These are phyloP conservation scores for Fusarium mundagurra DNA, from an alignment of 2,329 filamentous ascomycete species.

Conservation along the genomic window DNA sequence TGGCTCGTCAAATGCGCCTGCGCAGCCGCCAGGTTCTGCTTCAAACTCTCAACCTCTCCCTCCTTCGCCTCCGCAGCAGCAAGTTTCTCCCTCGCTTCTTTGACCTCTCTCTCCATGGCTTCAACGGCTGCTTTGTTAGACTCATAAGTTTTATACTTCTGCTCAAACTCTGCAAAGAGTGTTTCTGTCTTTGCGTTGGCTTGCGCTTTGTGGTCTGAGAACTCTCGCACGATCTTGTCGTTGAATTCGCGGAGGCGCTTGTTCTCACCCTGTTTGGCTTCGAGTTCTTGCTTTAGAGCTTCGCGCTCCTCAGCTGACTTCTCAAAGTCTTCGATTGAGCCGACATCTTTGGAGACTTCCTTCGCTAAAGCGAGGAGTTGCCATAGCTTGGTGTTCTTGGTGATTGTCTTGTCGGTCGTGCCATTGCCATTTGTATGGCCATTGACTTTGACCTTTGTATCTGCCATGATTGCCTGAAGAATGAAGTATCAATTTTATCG, in stretches of 20 bases:
- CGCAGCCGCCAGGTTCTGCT: slow-evolving; percentile 22
- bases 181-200: slow-evolving; percentile 34
- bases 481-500: slow-evolving; percentile 23
- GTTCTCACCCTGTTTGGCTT: slow-evolving; percentile 35
- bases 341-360: slow-evolving; percentile 42
- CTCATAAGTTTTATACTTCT: slow-evolving; percentile 41
- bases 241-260: slow-evolving; percentile 42
- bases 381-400: slow-evolving; percentile 40
- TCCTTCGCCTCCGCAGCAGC: slow-evolving; percentile 50
- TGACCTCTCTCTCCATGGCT: slow-evolving; percentile 58
- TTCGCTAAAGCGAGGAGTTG: slow-evolving; percentile 43
- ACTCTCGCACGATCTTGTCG: slow-evolving; percentile 38
- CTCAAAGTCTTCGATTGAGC: slow-evolving; percentile 43
- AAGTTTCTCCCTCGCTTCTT: slow-evolving; percentile 52
- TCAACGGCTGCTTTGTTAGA: slow-evolving; percentile 38
- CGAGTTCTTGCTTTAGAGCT: slow-evolving; percentile 39
- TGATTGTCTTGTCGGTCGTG: slow-evolving; percentile 28
- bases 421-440: slow-evolving; percentile 32
- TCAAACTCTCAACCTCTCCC: slow-evolving; percentile 56
- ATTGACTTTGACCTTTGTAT: slow-evolving; percentile 43
- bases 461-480: slow-evolving; percentile 38
- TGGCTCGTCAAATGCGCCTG: slow-evolving; percentile 32
- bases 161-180: slow-evolving; percentile 39
- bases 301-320: slow-evolving; percentile 33
- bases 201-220: slow-evolving; percentile 35